A percentile compares a stretch with the other conserved stretches of the same genome.
Conservation (phyloP, 208 protist species). For the Crithidia acanthocephali region DNA sequence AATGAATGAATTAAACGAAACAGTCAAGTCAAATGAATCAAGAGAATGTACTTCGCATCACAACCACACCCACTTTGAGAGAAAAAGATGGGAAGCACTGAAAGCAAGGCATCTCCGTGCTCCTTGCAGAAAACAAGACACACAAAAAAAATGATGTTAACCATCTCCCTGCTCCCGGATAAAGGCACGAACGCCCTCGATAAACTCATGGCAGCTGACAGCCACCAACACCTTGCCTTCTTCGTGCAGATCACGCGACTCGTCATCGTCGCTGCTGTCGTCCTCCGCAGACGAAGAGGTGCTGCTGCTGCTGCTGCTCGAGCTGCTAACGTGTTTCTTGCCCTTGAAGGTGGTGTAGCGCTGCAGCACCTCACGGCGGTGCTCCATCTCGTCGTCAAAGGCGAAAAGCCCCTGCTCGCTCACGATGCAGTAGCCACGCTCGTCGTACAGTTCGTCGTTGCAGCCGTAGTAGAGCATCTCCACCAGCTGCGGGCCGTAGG, state of each 20-base stretch:
- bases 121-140: no score
- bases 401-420: slow-evolving; percentile 67
- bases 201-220: slow-evolving; percentile 57
- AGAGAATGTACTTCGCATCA: no score
- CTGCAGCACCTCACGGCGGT: slow-evolving; percentile 35
- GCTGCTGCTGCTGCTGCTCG: slow-evolving; percentile 11
- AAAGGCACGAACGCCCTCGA: slow-evolving; percentile 65
- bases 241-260: slow-evolving; percentile 41
- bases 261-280: slow-evolving; percentile 23
- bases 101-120: no score
- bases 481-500: slow-evolving; percentile 53
- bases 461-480: slow-evolving; percentile 79
- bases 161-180: slow-evolving; percentile 47
- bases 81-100: no score
- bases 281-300: slow-evolving; percentile 9
- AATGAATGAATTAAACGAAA: no score
- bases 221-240: slow-evolving; percentile 67
- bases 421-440: slow-evolving; percentile 85
- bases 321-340: neutral
- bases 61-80: no score
- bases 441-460: slow-evolving; percentile 67
- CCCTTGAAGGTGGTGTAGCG: slow-evolving; percentile 39
- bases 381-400: slow-evolving; percentile 56
- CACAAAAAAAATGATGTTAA: no score
- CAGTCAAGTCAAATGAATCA: no score